Conservation (phyloP, 2,329 filamentous ascomycete species). For the Ophiostoma piceae region DNA sequence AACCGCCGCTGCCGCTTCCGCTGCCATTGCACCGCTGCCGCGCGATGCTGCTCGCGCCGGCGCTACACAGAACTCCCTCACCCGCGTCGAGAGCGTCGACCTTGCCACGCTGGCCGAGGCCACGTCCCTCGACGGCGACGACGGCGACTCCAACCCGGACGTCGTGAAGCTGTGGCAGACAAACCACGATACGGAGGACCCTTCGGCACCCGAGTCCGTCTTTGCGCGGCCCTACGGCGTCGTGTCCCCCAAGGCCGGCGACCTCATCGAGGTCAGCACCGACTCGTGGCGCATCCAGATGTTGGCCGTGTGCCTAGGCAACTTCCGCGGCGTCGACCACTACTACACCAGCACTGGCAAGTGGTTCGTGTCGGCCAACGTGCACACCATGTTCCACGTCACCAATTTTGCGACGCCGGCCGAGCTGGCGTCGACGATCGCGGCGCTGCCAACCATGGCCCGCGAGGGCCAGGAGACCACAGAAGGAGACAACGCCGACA, state of each 20-base stretch:
- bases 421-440: conserved; percentile 41
- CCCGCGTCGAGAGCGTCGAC: conserved; percentile 34
- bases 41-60: conserved; percentile 32
- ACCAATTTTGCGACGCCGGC: conserved; percentile 40
- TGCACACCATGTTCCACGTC: conserved; percentile 47
- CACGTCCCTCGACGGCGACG: background rate
- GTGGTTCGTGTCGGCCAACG: conserved; percentile 44
- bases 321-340: conserved; percentile 47
- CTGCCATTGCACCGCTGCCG: background rate
- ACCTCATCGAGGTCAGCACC: conserved; percentile 45
- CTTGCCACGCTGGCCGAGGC: conserved; percentile 30
- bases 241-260: conserved; percentile 39
- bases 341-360: conserved; percentile 51
- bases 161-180: conserved; percentile 33
- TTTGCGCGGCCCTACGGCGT: conserved; percentile 25
- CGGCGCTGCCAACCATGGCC: conserved; percentile 34
- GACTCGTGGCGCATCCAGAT: conserved; percentile 38
- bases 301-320: conserved; percentile 51
- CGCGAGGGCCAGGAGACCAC: background rate
- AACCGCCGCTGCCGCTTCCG: background rate
- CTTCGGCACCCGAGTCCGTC: conserved; percentile 6
- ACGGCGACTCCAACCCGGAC: conserved; percentile 19
- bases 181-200: conserved; percentile 25
- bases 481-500: too few relatives aligned
- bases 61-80: conserved; percentile 35